A percentile compares a stretch with the other conserved stretches of the same genome.
Evolutionary conservation across 805 yeast species (phyloP).

Genomic region (Schwanniomyces yamadae): DNA sequence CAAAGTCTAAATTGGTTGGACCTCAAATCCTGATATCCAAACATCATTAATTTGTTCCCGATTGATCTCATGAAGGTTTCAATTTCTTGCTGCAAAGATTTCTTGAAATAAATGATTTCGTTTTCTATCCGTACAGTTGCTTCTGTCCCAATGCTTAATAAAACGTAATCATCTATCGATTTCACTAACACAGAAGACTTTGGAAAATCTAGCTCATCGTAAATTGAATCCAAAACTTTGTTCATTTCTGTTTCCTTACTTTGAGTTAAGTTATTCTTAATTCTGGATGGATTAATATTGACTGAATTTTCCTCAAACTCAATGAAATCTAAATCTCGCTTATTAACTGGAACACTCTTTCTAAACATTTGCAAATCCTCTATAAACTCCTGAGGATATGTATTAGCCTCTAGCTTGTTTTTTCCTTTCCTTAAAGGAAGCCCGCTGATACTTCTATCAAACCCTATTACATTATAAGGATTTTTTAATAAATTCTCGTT

Average conservation of each 20-base stretch:
- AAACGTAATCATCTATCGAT: slow-evolving; percentile 28
- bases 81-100: slow-evolving; percentile 30
- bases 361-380: slow-evolving; percentile 34
- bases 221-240: slow-evolving; percentile 15
- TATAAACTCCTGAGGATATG: slow-evolving; percentile 39
- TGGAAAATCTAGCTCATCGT: slow-evolving; percentile 23
- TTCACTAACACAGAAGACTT: slow-evolving; percentile 26
- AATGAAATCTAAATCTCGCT: slow-evolving; percentile 37
- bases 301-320: slow-evolving; percentile 19
- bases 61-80: slow-evolving; percentile 22
- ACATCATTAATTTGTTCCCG: slow-evolving; percentile 19
- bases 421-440: slow-evolving; percentile 32
- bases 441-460: slow-evolving; percentile 39
- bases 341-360: slow-evolving; percentile 28
- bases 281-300: slow-evolving; percentile 19
- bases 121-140: slow-evolving; percentile 18
- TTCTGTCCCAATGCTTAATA: slow-evolving; percentile 13
- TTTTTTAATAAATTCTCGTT: slow-evolving; percentile 26
- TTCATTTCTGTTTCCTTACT: slow-evolving; percentile 8
- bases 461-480: slow-evolving; percentile 42
- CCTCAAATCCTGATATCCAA: slow-evolving; percentile 24
- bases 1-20: slow-evolving; percentile 32
- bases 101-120: slow-evolving; percentile 30
- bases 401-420: slow-evolving; percentile 17
- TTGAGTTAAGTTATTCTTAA: slow-evolving; percentile 5